A percentile compares a stretch with the other conserved stretches of the same genome.
Evolutionary conservation across 306 rosid species (phyloP).

Genomic region (Vicia faba): DNA sequence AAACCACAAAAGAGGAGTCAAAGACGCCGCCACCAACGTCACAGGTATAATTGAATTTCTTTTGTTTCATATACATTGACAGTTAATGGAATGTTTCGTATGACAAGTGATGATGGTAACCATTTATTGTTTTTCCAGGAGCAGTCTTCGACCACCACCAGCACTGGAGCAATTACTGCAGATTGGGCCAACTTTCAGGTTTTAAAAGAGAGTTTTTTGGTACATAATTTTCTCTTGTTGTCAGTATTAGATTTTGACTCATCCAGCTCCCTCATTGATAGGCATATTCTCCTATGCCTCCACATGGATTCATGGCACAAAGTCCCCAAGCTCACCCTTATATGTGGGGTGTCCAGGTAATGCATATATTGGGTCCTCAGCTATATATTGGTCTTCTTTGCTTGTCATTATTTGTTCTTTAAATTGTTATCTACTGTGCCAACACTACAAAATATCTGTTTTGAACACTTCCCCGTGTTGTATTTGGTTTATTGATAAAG

Average conservation of each 20-base stretch:
- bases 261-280: slow-evolving; percentile 39
- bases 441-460: slow-evolving; percentile 18
- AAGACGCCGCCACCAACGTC: slow-evolving; percentile 66
- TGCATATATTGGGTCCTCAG: background rate
- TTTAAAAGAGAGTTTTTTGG: slow-evolving; percentile 34
- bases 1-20: slow-evolving; percentile 72
- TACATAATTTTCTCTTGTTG: slow-evolving; percentile 29
- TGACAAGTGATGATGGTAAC: slow-evolving; percentile 19
- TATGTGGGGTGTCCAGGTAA: slow-evolving; percentile 99
- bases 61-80: slow-evolving; percentile 12
- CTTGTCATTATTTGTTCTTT: slow-evolving; percentile 29
- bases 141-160: slow-evolving; percentile 63
- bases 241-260: slow-evolving; percentile 42
- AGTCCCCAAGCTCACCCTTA: slow-evolving; percentile 95
- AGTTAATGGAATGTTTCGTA: slow-evolving; percentile 19
- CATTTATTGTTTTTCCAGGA: slow-evolving; percentile 57
- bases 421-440: slow-evolving; percentile 11
- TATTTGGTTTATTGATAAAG: slow-evolving; percentile 24
- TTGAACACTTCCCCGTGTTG: slow-evolving; percentile 19
- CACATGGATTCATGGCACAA: slow-evolving; percentile 90
- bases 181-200: slow-evolving; percentile 98
- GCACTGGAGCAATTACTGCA: slow-evolving; percentile 69
- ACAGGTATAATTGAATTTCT: slow-evolving; percentile 63
- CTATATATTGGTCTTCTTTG: slow-evolving; percentile 24
- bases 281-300: slow-evolving; percentile 97